These are phyloP conservation scores for Coemansia sp. DNA, from an alignment of 192 early-diverging fungal genomes.

Conservation along the genomic window DNA sequence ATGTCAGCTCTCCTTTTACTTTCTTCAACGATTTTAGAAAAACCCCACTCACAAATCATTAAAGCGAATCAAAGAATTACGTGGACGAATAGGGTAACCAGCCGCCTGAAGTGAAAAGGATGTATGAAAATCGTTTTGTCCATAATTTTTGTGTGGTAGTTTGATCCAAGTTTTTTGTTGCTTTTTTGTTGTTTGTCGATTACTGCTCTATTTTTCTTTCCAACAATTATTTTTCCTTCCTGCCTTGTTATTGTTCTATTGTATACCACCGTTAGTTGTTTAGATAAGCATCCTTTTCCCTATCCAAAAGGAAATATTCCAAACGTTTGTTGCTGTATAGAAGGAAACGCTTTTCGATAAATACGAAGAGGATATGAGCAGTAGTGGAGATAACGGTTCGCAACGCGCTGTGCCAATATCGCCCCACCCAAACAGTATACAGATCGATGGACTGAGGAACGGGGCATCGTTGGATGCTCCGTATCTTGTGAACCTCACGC, in stretches of 20 bases:
- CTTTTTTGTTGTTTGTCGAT: background rate
- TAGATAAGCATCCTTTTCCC: background rate
- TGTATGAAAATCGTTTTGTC: background rate
- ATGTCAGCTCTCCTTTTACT: no score
- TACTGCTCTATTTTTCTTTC: no score
- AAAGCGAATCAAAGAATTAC: background rate
- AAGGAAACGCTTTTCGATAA: background rate
- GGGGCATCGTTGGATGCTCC: conserved; percentile 10
- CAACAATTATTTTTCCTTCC: no score
- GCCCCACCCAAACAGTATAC: background rate
- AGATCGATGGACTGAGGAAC: background rate
- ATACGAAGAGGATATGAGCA: background rate
- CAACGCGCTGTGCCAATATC: background rate
- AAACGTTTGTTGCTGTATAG: no score
- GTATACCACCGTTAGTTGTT: background rate
- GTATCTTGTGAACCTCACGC: conserved; percentile 30
- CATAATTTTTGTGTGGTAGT: background rate
- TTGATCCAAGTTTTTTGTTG: background rate
- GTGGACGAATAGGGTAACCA: no score
- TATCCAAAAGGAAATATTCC: no score
- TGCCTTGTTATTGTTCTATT: no score
- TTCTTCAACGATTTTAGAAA: background rate
- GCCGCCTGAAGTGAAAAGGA: background rate
- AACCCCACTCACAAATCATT: background rate
- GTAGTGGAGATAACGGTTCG: background rate